Base-by-base conservation (phyloP, 441 rosid genomes). In the Hura crepitans region DNA sequence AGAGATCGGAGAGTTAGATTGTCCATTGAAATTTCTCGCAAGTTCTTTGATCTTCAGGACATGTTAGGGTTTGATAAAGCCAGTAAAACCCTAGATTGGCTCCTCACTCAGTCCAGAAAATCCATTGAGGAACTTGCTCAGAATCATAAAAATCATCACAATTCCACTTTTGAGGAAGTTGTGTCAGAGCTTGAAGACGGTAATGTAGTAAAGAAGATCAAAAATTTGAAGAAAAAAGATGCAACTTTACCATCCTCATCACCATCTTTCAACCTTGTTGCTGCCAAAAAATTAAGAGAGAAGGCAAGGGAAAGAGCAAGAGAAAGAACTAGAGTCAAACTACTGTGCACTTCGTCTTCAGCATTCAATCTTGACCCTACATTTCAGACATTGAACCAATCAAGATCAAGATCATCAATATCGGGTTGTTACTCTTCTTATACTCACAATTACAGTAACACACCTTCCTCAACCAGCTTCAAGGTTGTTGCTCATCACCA, bases 1-100 rank as follows among this genome's bases (percentile, higher is more conserved):
- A 77, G 97, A 74, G 97, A 91, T 77, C 80, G 97, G 81, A 81
- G 97, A 72, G 97, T 91, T 51, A 83, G 97, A 75, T 83, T 91
- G 62, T 91, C 97, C 49, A 80, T 91, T 23, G 86, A 78, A 1
- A 75, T 86, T 42, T 81, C 97, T 63, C 82, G 91, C 12, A 78
- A 82, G 68, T 89, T 91, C 85, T 91, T 89, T 27, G 90, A 84
- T 79, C 97, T 91, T 27, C 97, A 91, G 67, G 97, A 91, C 75
- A 76, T 78, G 87, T 76, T 91, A 79, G 94, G 97, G 69, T 89
- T 82, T 75, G 91, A 87, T 63, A 87, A 82, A 81, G 90, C 95
- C 4, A 91, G 95, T 78, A 78, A 89, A 75, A 89, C 93, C 75
- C 82, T 91, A 37, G 97, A 84, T 15, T 91, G 97, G 97, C 68